Evolutionary conservation across 2,329 filamentous ascomycete genomes (phyloP), one percentile per base, ranked within the genome.

Genomic region (Salinomyces thailandicus): DNA sequence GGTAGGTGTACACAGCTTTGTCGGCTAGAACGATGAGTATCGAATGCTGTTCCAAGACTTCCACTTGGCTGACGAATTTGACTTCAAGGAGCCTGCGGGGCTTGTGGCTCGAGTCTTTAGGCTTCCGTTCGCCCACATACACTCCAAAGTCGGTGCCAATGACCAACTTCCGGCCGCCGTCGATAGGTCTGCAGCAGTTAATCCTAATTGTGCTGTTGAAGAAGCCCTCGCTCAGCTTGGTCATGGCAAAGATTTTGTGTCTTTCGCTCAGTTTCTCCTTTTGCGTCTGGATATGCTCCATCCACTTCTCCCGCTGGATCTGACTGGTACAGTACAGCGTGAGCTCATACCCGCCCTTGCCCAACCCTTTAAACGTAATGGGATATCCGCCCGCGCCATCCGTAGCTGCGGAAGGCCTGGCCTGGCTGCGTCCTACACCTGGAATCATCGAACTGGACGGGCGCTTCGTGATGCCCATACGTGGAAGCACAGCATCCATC

Each of bases 111-210:
- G 79, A 64, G 47, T 94, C 86, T 61, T 85, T 93, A 28, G 82
- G 79, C 66, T 85, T 89, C 37, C 91, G 81, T 51, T 98, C 91
- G 22, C 84, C 86, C 18, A 96, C 70, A 59, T 85, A 98, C 33
- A 98, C 84, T 41, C 91, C 91, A 52, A 79, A 85, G 61, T 98
- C 91, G 12, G 91, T 98, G 39, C 89, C 91, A 53, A 87, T 89
- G 33, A 96, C 81, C 47, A 98, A 65, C 63, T 98, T 98, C 36
- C 91, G 78, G 15, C 91, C 91, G 52, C 91, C 91, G 64, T 98
- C 89, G 52, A 89, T 87, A 22, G 91, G 91, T 36, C 91, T 84
- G 50, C 93, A 83, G 57, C 91, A 94, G 57, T 95, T 96, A 59
- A 98, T 85, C 47, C 85, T 77, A 59, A 94, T 94, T 26, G 76